Percentiles rank a stretch among this genome's conserved stretches.
Conservation (phyloP, 345 rosid genomes). For the Boechera divaricarpa region DNA sequence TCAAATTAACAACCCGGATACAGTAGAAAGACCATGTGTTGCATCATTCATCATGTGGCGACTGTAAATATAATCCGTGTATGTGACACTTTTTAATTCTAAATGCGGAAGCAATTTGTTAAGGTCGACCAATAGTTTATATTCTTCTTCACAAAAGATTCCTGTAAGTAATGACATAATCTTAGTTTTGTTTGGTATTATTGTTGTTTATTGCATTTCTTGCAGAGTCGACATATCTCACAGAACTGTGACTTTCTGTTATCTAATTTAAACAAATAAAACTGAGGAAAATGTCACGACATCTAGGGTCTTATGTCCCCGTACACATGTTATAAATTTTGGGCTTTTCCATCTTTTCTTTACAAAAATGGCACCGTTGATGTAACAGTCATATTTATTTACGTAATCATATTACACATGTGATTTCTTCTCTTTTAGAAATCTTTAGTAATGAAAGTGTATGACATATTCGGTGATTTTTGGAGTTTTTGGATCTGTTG, state of each 20-base stretch:
- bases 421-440: slow-evolving; percentile 15
- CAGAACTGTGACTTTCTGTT: slow-evolving; percentile 14
- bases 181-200: slow-evolving; percentile 24
- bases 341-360: neutral
- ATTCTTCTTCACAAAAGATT: slow-evolving; percentile 23
- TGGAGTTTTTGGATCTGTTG: neutral
- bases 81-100: no score
- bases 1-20: slow-evolving; percentile 6
- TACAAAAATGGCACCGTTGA: slow-evolving; percentile 5
- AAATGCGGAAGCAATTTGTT: slow-evolving; percentile 20
- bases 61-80: neutral
- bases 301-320: slow-evolving; percentile 33
- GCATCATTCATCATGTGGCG: slow-evolving; percentile 19
- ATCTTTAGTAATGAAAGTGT: neutral
- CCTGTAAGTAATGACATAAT: slow-evolving; percentile 28
- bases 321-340: slow-evolving; percentile 28
- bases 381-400: neutral
- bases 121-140: slow-evolving; percentile 26
- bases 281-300: slow-evolving; percentile 26
- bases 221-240: slow-evolving; percentile 34
- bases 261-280: neutral
- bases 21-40: slow-evolving; percentile 29
- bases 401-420: slow-evolving; percentile 27
- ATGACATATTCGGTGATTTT: slow-evolving; percentile 12
- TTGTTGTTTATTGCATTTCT: slow-evolving; percentile 31